phyloP scores from a whole-genome alignment of 2,329 filamentous ascomycete genomes.

The Dendryphion nanum region DNA sequence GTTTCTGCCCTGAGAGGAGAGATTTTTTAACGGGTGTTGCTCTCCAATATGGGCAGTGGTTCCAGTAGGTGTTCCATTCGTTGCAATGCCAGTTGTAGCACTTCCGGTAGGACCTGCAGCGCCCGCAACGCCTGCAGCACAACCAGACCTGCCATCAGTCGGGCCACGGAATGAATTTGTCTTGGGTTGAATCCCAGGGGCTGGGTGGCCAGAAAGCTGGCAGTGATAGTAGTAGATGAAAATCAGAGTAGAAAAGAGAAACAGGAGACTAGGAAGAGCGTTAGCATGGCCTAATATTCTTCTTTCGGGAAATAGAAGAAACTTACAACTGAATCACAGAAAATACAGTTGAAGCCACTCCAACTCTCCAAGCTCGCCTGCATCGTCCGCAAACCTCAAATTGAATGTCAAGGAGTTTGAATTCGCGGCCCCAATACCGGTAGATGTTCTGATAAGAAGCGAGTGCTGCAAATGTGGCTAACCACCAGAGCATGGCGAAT shows the following conservation, averaged over 20 bases:
- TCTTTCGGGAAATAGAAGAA: conserved; percentile 1
- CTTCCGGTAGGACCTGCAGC: conserved; percentile 20
- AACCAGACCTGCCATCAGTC: not conserved
- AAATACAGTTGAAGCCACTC: conserved; percentile 15
- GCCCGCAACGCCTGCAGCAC: not conserved
- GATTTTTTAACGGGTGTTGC: not conserved
- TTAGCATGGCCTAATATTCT: not conserved
- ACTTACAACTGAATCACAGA: conserved; percentile 18
- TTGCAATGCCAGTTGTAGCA: conserved; percentile 9
- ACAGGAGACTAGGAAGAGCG: conserved; percentile 21
- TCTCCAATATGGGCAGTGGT: not conserved
- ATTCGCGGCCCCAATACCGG: conserved; percentile 6
- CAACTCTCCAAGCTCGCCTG: conserved; percentile 14
- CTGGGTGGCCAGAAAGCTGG: conserved; percentile 9
- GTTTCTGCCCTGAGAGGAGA: too few species aligned
- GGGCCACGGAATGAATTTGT: not conserved
- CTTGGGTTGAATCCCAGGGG: too few species aligned
- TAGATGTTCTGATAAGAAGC: conserved; percentile 18
- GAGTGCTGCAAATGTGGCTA: conserved; percentile 16
- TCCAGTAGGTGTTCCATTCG: not conserved
- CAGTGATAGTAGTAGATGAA: conserved; percentile 22
- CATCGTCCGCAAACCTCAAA: conserved; percentile 9
- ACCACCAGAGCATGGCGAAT: conserved; percentile 16
- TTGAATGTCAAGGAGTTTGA: not conserved
- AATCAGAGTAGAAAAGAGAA: conserved; percentile 14